phyloP scores from a whole-genome alignment of 202 grass and related monocot species.

The Digitaria exilis region DNA sequence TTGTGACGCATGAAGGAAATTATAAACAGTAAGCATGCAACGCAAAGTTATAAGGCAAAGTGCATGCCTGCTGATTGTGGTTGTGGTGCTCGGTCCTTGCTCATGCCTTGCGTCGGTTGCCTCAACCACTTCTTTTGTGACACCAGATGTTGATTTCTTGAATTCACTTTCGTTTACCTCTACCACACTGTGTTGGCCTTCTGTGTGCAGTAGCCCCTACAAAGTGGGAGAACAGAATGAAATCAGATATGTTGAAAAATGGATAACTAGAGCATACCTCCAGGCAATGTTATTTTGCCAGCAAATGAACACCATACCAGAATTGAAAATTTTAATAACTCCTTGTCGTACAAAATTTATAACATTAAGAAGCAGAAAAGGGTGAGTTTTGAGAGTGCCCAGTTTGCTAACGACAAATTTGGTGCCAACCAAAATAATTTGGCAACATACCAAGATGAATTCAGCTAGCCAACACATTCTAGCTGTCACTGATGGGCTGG shows the following conservation, averaged over 20 bases:
- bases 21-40: constrained; percentile 60
- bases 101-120: constrained; percentile 23
- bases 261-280: constrained; percentile 1
- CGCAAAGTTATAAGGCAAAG: constrained; percentile 54
- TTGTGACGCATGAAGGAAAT: constrained; percentile 38
- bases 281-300: not conserved
- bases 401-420: not conserved
- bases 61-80: constrained; percentile 54
- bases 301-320: not conserved
- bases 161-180: constrained; percentile 34
- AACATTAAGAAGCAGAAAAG: not conserved
- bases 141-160: constrained; percentile 25
- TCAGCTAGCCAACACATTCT: not conserved
- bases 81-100: constrained; percentile 25
- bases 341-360: constrained; percentile 13
- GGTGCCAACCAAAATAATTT: not conserved
- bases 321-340: not conserved
- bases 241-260: constrained; percentile 10
- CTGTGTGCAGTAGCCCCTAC: constrained; percentile 28
- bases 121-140: constrained; percentile 17
- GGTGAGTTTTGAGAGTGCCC: not conserved
- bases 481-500: not conserved
- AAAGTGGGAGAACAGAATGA: constrained; percentile 18
- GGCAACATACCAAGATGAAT: not conserved
- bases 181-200: constrained; percentile 24